phyloP scores from a whole-genome alignment of 73 alveolate species.

The Diophrys appendiculata region DNA sequence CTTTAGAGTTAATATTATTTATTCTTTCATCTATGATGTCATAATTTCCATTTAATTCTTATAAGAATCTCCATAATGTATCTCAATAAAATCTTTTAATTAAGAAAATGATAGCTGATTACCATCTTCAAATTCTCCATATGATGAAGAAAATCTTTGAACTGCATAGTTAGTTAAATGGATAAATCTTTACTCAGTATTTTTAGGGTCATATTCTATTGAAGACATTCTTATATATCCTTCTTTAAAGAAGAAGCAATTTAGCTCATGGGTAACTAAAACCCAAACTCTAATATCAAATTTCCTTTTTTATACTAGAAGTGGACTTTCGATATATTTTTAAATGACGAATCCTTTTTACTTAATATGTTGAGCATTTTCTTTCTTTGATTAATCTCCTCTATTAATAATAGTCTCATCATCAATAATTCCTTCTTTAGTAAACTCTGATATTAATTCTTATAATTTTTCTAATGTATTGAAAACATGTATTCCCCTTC shows the following conservation, averaged over 20 bases:
- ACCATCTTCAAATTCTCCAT: slow-evolving; percentile 88
- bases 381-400: slow-evolving; percentile 6
- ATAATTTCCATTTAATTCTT: slow-evolving; percentile 18
- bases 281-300: slow-evolving; percentile 67
- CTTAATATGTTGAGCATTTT: slow-evolving; percentile 4
- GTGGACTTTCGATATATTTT: slow-evolving; percentile 60
- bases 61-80: slow-evolving; percentile 3
- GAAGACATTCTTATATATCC: slow-evolving; percentile 49
- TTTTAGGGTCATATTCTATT: slow-evolving; percentile 29
- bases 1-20: slow-evolving; percentile 26
- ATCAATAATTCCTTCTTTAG: slow-evolving; percentile 34
- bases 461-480: slow-evolving; percentile 46
- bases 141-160: slow-evolving; percentile 62
- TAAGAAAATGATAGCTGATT: slow-evolving; percentile 72
- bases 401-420: background rate
- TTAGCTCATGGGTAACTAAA: slow-evolving; percentile 23
- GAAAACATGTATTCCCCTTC: slow-evolving; percentile 86
- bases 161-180: slow-evolving; percentile 89
- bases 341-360: slow-evolving; percentile 69
- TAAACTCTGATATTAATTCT: slow-evolving; percentile 47
- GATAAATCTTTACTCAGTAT: slow-evolving; percentile 66
- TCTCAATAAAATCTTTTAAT: slow-evolving; percentile 56
- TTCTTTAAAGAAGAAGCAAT: slow-evolving; percentile 54
- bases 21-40: slow-evolving; percentile 60
- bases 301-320: slow-evolving; percentile 41